Evolutionary conservation across 2,329 filamentous ascomycete genomes (phyloP), one percentile per base, ranked within the genome.

Genomic region (Alternaria longipes): DNA sequence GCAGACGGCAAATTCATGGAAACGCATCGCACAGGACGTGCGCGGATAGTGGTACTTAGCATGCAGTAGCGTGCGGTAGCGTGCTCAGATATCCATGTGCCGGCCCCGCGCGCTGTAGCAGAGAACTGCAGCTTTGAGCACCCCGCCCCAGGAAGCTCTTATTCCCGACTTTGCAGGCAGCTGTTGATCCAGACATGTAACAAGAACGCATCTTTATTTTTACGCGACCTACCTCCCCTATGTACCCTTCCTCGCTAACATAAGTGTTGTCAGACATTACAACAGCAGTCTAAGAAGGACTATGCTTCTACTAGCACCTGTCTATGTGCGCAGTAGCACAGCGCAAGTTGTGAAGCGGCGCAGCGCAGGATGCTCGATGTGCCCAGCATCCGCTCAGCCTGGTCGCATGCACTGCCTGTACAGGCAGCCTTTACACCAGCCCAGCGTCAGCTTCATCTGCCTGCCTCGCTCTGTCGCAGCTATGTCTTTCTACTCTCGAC

Each of bases 351-450:
- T 50, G n/a, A 50, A 34, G 45, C 36, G 34, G 26, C 9, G 44
- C 24, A 18, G 54, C 54, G 54, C 54, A 55, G 45, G 36, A 50
- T 44, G 28, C 46, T 57, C 28, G 26, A 51, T 51, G 38, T 36
- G 46, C 44, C 34, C 20, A 38, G 52, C 30, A 46, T 41, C 34
- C 54, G 45, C 56, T 59, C 49, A 59, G 56, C 56, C 56, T 54
- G 18, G 40, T 54, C 26, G 34, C 34, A 53, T 40, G 36, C 32
- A 53, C 50, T 53, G 50, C 50, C 53, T 62, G 46, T 30, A 28
- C 32, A 59, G 54, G 55, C 59, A 20, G 55, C 50, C 50, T 59
- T 62, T 32, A 12, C 38, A 5, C 1, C 38, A 41, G 1, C n/a
- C 1, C n/a, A 20, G 38, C 38, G 18, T 41, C 5, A 41, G 38